Base-by-base conservation (phyloP, 495 filamentous ascomycete genomes). In the Mytilinidion resinicola region DNA sequence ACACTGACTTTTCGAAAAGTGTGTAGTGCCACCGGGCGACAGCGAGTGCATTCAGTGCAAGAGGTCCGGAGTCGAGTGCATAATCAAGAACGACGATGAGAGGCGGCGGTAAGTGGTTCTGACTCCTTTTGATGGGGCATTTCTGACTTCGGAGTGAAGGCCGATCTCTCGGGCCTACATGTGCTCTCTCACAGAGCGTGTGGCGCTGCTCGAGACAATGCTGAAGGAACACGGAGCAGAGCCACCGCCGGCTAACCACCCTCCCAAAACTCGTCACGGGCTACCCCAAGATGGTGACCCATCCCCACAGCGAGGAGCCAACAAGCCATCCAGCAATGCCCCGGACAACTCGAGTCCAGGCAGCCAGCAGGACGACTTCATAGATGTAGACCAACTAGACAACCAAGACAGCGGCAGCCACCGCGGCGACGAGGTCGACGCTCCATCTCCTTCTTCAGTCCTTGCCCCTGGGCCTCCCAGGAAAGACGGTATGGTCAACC, bases 71-170 rank as follows among this genome's bases (percentile, higher is more conserved):
- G 69, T 73, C 34, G 70, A 77, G 43, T 82, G 78, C 59, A 69
- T 82, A 36, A 82, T 82, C 61, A 79, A 76, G 63, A 80, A 80
- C 63, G 79, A 82, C 61, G 79, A 82, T 62, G 77, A 82, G 63
- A 66, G 79, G 42, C 63, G 78, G 59, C 67, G 77, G 77, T 77
- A 58, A 43, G 70, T 67, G 25, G 6, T 30, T 30, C 25, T 6
- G 25, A 30, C 25, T 30, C 6, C 6, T 30, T 6, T 30, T 30
- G 25, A 30, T 30, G 2, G 25, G 25, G 25, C 25, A 6, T 3
- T 30, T 30, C 25, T 30, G 6, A 30, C 25, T 30, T 30, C 25
- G 25, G 25, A 30, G 25, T 51, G 53, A 44, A 79, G 77, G 44
- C 79, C 79, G 2, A 79, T 82, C 25, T 82, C 79, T 7, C 73